These are phyloP conservation scores for Huiozyma sinensis DNA, from an alignment of 805 yeast genomes.

Conservation along the genomic window DNA sequence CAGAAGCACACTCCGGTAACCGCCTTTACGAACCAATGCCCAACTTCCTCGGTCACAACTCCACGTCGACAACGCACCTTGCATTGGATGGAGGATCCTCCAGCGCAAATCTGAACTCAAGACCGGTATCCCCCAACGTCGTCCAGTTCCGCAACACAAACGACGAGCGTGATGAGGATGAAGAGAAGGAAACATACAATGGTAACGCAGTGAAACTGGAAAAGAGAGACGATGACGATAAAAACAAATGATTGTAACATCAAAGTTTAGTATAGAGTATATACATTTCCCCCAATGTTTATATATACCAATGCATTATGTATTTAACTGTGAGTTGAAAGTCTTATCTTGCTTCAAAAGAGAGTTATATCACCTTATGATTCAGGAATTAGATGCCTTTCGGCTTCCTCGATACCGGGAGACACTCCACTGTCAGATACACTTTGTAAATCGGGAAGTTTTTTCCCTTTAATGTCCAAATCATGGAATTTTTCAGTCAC, in stretches of 20 bases:
- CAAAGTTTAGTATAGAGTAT: background rate
- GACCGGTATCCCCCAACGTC: conserved; percentile 25
- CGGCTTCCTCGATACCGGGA: too few relatives aligned
- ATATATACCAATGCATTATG: background rate
- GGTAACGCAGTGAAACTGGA: conserved; percentile 46
- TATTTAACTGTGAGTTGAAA: too few relatives aligned
- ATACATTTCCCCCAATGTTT: background rate
- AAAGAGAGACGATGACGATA: conserved; percentile 27
- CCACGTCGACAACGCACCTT: background rate
- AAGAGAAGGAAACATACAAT: conserved; percentile 41
- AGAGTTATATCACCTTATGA: too few relatives aligned
- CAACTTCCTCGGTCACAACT: background rate
- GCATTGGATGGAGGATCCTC: background rate
- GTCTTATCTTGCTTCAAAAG: too few relatives aligned
- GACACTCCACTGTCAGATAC: background rate
- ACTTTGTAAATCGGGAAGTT: background rate
- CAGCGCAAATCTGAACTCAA: conserved; percentile 8
- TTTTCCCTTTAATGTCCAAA: conserved; percentile 10
- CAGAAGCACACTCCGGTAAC: background rate
- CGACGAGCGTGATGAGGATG: conserved; percentile 18
- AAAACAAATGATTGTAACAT: background rate
- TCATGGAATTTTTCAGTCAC: conserved; percentile 14
- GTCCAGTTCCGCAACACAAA: conserved; percentile 21
- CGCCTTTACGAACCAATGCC: background rate
- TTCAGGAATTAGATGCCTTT: too few relatives aligned